phyloP scores from a whole-genome alignment of 306 rosid species.

The Quercus cerris region DNA sequence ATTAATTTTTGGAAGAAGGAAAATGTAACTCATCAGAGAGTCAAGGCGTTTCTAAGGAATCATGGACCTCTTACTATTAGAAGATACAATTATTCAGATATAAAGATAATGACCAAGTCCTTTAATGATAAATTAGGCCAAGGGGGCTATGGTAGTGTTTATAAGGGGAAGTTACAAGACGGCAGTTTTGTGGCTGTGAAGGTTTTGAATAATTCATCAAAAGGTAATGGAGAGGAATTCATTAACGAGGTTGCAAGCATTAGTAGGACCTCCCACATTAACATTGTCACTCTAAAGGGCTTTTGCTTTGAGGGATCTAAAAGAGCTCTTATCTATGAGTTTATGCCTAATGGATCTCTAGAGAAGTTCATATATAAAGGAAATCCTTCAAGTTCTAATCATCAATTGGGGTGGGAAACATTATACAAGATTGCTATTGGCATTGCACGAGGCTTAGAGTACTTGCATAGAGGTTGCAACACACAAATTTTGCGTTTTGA shows the following conservation, averaged over 20 bases:
- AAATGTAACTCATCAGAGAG: not conserved
- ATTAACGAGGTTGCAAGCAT: slow-evolving; percentile 25
- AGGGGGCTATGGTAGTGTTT: not conserved
- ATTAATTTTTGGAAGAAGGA: not conserved
- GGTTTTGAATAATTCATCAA: not conserved
- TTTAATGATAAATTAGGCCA: not conserved
- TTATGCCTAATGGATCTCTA: not conserved
- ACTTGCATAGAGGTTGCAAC: not conserved
- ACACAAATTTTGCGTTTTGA: slow-evolving; percentile 9
- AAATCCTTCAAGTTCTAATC: not conserved
- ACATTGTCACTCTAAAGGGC: not conserved
- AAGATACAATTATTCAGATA: not conserved
- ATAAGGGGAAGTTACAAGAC: slow-evolving; percentile 33
- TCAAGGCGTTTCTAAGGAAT: not conserved
- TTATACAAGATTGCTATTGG: not conserved
- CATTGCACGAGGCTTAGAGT: not conserved
- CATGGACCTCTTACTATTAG: not conserved
- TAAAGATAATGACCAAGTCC: not conserved
- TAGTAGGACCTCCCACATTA: not conserved
- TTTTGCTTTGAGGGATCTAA: not conserved
- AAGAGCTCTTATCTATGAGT: slow-evolving; percentile 11
- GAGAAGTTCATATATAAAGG: not conserved
- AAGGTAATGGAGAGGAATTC: slow-evolving; percentile 27
- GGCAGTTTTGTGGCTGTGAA: slow-evolving; percentile 36
- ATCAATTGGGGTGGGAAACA: not conserved